Conservation (phyloP, 768 basidiomycete species). For the Suillus weaverae region DNA sequence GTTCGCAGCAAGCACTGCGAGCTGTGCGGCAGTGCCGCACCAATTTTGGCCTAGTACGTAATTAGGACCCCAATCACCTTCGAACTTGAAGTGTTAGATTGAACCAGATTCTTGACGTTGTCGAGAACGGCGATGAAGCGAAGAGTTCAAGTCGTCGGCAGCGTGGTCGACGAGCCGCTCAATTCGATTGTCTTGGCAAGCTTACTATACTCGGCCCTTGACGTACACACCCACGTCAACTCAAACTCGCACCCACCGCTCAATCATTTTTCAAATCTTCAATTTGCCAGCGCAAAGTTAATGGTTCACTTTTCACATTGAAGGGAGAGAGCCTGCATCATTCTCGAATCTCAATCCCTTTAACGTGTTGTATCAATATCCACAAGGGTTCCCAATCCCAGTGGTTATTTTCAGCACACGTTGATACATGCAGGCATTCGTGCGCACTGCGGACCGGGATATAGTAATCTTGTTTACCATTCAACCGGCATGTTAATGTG, state of each 20-base stretch:
- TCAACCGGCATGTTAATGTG: not conserved
- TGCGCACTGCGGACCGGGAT: not conserved
- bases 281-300: not conserved
- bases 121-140: not conserved
- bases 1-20: not conserved
- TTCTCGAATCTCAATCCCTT: too few relatives aligned
- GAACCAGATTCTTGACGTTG: not conserved
- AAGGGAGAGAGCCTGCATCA: too few relatives aligned
- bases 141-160: not conserved
- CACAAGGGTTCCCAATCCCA: not conserved
- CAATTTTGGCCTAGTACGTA: not conserved
- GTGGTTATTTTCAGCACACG: not conserved
- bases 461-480: not conserved
- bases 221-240: not conserved
- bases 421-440: not conserved
- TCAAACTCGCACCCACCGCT: not conserved
- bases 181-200: not conserved
- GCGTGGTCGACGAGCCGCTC: not conserved
- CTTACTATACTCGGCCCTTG: too few relatives aligned
- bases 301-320: too few relatives aligned
- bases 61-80: not conserved
- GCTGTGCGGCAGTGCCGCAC: not conserved
- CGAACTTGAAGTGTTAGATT: not conserved
- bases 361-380: not conserved
- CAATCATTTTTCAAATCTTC: not conserved